Evolutionary conservation across 1,284 basidiomycete genomes (phyloP), one percentile per base, ranked within the genome.

Genomic region (Rhodotorula sp.): DNA sequence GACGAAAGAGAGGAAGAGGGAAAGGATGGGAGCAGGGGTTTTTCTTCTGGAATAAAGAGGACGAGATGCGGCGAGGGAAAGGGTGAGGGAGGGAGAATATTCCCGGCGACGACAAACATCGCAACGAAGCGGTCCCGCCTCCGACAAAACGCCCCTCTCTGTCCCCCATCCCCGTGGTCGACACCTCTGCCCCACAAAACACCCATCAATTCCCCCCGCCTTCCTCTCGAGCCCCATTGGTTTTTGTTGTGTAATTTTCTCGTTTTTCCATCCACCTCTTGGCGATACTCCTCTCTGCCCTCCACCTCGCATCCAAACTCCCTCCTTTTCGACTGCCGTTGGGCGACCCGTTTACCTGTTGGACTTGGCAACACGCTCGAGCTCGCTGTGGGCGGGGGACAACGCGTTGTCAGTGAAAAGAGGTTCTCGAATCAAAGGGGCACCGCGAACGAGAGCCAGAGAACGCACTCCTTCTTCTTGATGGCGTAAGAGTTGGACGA

Each of bases 401-500:
- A 3, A 43, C 39, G 39, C 39, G 10, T 43, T 14, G 39, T 43
- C 39, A 5, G 12, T 12, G 4, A 47, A 8, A 39, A 26, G 31
- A 67, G 61, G 14, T 31, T 16, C 8, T n/a, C 1, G 5, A 56
- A 6, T 26, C 12, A 21, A 14, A 15, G 54, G n/a, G 16, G 2
- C n/a, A 23, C 8, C 21, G 21, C 46, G 29, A n/a, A 8, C 23
- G 16, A 43, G 46, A 43, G 46, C 34, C 5, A 34, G 62, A 26
- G 78, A 91, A 91, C 90, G 83, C 82, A 80, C 73, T 84, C 84
- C 85, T 86, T 86, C 85, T 87, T 87, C 85, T 97, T 97, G 89
- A 99, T 99, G 79, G 97, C 96, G 84, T 97, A 99, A 75, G 96
- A 98, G 91, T 99, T 99, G 81, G 95, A 98, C 72, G 97, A 99